A percentile compares a stretch with the other conserved stretches of the same genome.
Evolutionary conservation across 2,329 filamentous ascomycete genomes (phyloP).

Genomic region (Hymenoscyphus scutula): DNA sequence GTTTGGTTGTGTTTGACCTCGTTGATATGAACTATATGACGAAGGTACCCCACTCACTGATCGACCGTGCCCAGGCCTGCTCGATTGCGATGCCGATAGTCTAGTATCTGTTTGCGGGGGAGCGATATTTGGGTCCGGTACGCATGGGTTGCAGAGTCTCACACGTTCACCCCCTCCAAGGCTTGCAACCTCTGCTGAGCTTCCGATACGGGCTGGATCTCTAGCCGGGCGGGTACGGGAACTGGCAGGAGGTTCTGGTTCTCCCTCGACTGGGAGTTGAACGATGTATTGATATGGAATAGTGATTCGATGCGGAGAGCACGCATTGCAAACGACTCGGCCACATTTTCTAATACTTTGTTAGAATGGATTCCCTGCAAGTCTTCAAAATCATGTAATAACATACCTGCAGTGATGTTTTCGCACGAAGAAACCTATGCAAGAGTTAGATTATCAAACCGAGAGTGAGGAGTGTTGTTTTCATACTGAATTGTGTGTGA

Average conservation of each 20-base stretch:
- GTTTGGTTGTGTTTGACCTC: constrained; percentile 6
- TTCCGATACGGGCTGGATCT: constrained; percentile 24
- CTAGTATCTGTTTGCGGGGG: constrained; percentile 42
- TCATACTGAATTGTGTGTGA: constrained; percentile 63
- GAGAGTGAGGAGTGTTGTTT: background rate
- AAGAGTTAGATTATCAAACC: constrained; percentile 15
- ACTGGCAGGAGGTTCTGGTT: constrained; percentile 40
- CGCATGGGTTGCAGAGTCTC: constrained; percentile 69
- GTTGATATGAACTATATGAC: constrained; percentile 14
- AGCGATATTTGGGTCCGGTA: constrained; percentile 64
- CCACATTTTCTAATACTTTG: constrained; percentile 71
- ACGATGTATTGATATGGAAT: constrained; percentile 94
- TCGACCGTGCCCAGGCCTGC: constrained; percentile 19
- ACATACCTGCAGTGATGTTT: constrained; percentile 88
- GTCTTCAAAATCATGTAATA: background rate
- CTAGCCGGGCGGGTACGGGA: constrained; percentile 16
- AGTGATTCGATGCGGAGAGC: constrained; percentile 91
- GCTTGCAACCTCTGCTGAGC: constrained; percentile 23
- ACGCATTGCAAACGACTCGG: constrained; percentile 82
- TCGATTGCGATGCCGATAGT: constrained; percentile 12
- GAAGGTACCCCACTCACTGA: constrained; percentile 22
- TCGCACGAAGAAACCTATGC: constrained; percentile 65
- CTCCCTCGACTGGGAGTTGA: constrained; percentile 54
- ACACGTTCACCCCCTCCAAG: constrained; percentile 66
- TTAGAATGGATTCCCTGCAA: constrained; percentile 10